phyloP scores from a whole-genome alignment of 2,329 filamentous ascomycete species.

The Xylaria digitata region DNA sequence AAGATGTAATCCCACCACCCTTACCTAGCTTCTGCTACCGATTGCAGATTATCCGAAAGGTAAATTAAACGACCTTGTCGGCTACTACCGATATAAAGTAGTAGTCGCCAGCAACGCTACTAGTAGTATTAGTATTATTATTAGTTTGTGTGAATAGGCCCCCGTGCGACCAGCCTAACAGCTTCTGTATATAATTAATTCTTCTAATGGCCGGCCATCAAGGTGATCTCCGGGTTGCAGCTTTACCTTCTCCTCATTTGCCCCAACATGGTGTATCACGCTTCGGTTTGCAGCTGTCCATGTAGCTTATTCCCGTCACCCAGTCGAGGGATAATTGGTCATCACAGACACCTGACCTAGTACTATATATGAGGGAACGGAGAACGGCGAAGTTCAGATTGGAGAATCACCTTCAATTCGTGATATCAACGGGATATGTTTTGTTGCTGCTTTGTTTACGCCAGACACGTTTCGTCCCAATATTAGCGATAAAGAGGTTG shows the following conservation, averaged over 20 bases:
- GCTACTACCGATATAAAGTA: neutral
- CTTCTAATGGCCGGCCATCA: slow-evolving; percentile 9
- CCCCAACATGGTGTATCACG: slow-evolving; percentile 25
- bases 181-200: slow-evolving; percentile 4
- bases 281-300: slow-evolving; percentile 36
- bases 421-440: slow-evolving; percentile 3
- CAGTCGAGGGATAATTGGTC: slow-evolving; percentile 32
- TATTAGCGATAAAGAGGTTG: slow-evolving; percentile 9
- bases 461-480: slow-evolving; percentile 19
- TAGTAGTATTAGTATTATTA: neutral
- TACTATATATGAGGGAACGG: slow-evolving; percentile 4
- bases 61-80: neutral
- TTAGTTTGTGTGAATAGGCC: neutral
- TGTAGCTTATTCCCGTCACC: slow-evolving; percentile 38
- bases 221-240: slow-evolving; percentile 23
- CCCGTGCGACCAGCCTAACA: neutral
- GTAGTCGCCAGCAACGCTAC: neutral
- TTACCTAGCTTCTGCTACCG: slow-evolving; percentile 1
- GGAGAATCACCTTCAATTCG: slow-evolving; percentile 1
- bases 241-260: slow-evolving; percentile 32
- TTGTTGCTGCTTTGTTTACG: neutral
- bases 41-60: neutral
- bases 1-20: slow-evolving; percentile 9
- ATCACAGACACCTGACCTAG: slow-evolving; percentile 11
- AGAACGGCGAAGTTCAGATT: slow-evolving; percentile 10